Percentiles rank a stretch among this genome's conserved stretches.
Conservation (phyloP, 1,284 basidiomycete species). For the Boletellus sp. region DNA sequence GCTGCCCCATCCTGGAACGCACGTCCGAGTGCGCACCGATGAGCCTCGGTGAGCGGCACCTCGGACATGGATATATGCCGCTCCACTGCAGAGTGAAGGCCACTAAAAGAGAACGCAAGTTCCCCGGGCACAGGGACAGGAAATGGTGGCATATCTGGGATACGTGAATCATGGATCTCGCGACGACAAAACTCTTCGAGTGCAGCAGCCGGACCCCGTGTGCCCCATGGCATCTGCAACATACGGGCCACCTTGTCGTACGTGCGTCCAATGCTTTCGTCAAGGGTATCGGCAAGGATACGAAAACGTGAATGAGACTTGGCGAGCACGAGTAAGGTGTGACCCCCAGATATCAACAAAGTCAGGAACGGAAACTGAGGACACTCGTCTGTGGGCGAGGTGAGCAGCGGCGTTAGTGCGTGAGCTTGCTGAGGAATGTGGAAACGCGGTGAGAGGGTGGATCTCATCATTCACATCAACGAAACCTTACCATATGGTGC, state of each 20-base stretch:
- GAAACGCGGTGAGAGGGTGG: background rate
- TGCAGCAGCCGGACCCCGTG: slow-evolving; percentile 67
- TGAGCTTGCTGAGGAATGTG: slow-evolving; percentile 77
- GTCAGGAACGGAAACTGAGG: slow-evolving; percentile 85
- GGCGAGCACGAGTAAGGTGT: slow-evolving; percentile 83
- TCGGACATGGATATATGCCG: slow-evolving; percentile 38
- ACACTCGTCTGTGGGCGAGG: slow-evolving; percentile 41
- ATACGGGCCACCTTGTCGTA: slow-evolving; percentile 80
- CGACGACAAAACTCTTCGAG: slow-evolving; percentile 65
- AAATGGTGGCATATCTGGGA: slow-evolving; percentile 39
- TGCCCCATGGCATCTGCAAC: slow-evolving; percentile 62
- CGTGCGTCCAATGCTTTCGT: slow-evolving; percentile 74
- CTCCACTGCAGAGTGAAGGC: slow-evolving; percentile 65
- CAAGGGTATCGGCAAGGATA: slow-evolving; percentile 73
- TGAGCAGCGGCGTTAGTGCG: slow-evolving; percentile 81
- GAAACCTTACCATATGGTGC: slow-evolving; percentile 80
- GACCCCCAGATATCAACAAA: slow-evolving; percentile 86
- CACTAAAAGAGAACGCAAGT: slow-evolving; percentile 75
- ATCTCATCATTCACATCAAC: background rate
- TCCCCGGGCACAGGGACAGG: slow-evolving; percentile 53
- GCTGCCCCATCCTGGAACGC: slow-evolving; percentile 74
- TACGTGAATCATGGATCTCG: slow-evolving; percentile 27
- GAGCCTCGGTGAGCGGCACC: slow-evolving; percentile 34
- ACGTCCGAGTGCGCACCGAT: slow-evolving; percentile 50
- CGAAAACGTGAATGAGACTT: slow-evolving; percentile 55